These are phyloP conservation scores for Suhomyces vadensis DNA, from an alignment of 805 yeast species.

Conservation along the genomic window DNA sequence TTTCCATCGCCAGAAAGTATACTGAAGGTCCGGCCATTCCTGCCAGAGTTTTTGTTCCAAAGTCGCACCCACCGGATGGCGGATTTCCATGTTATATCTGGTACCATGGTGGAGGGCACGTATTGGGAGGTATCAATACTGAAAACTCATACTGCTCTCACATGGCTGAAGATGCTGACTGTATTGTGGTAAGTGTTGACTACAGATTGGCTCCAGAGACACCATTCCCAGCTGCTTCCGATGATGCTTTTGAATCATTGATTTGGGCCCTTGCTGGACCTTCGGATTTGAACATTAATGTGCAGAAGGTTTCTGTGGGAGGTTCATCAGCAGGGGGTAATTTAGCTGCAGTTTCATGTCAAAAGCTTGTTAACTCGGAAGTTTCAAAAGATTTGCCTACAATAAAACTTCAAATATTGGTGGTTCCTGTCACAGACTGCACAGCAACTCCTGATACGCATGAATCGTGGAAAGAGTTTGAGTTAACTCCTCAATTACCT, in stretches of 20 bases:
- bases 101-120: slow-evolving; percentile 51
- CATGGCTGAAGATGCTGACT: slow-evolving; percentile 34
- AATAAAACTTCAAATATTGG: slow-evolving; percentile 39
- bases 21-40: slow-evolving; percentile 25
- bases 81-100: slow-evolving; percentile 42
- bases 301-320: slow-evolving; percentile 37
- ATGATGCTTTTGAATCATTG: slow-evolving; percentile 42
- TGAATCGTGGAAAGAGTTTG: slow-evolving; percentile 40
- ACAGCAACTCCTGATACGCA: slow-evolving; percentile 38
- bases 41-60: slow-evolving; percentile 40
- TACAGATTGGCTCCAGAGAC: slow-evolving; percentile 52
- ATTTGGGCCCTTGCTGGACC: slow-evolving; percentile 26
- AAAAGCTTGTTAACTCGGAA: slow-evolving; percentile 32
- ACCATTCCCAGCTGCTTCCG: slow-evolving; percentile 49
- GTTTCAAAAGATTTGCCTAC: slow-evolving; percentile 28
- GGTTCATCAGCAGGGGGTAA: slow-evolving; percentile 52
- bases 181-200: slow-evolving; percentile 48
- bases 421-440: slow-evolving; percentile 47
- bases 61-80: slow-evolving; percentile 30
- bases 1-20: slow-evolving; percentile 33
- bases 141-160: slow-evolving; percentile 47
- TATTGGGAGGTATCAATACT: slow-evolving; percentile 38
- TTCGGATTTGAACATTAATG: slow-evolving; percentile 24
- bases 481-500: slow-evolving; percentile 45
- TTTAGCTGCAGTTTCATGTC: slow-evolving; percentile 38